Evolutionary conservation across 768 basidiomycete genomes (phyloP).

Genomic region (Grammothele lineata): DNA sequence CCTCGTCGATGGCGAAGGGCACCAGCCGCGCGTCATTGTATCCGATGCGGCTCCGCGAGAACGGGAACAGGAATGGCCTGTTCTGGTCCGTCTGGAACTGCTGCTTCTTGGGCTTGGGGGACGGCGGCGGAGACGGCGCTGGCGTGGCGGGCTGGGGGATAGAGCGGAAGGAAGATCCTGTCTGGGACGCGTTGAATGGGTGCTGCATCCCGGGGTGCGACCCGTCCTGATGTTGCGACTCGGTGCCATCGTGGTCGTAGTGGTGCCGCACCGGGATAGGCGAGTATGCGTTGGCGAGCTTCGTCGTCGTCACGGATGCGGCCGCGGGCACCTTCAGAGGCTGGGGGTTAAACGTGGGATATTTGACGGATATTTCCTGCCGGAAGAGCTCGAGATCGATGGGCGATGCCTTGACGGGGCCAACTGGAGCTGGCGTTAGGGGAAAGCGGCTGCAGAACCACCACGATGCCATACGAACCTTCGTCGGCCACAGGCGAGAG

Average conservation of each 20-base stretch:
- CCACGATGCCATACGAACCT: conserved; percentile 27
- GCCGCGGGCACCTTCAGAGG: conserved; percentile 24
- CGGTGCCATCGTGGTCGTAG: conserved; percentile 81
- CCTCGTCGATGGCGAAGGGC: conserved; percentile 94
- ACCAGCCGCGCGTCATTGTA: conserved; percentile 63
- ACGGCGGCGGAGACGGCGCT: conserved; percentile 80
- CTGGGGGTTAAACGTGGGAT: conserved; percentile 85
- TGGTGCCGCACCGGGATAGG: conserved; percentile 94
- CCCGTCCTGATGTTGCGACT: conserved; percentile 42
- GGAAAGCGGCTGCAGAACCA: no score
- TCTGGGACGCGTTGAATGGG: conserved; percentile 29
- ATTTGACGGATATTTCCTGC: conserved; percentile 90
- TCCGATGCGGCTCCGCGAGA: conserved; percentile 61
- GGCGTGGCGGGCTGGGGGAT: conserved; percentile 78
- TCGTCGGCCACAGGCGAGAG: conserved; percentile 53
- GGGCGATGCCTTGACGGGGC: conserved; percentile 84
- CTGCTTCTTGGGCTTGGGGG: conserved; percentile 94
- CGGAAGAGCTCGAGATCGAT: conserved; percentile 88
- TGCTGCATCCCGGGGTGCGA: conserved; percentile 28
- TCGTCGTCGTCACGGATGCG: conserved; percentile 42
- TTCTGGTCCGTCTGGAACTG: conserved; percentile 97
- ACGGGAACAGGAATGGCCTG: conserved; percentile 93
- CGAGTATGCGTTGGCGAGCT: conserved; percentile 84
- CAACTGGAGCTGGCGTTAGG: no score
- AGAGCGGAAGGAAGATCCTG: conserved; percentile 38